Base-by-base conservation (phyloP, 139 green algal genomes). In the Tetradesmus obliquus region DNA sequence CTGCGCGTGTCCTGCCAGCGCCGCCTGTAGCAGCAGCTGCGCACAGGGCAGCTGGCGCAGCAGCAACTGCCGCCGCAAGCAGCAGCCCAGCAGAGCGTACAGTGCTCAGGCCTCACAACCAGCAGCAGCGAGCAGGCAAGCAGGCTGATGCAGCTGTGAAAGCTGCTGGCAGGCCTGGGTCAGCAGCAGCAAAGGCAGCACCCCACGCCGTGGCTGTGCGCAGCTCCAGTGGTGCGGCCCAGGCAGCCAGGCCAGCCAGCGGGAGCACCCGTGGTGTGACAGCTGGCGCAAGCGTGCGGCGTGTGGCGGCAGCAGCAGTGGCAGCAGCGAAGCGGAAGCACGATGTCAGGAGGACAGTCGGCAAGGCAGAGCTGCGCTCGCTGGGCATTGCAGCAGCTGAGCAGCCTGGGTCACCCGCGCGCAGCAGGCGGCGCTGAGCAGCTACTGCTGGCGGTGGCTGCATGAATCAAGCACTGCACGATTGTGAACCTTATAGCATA, bases 81-180 rank as follows among this genome's bases (percentile, higher is more conserved):
- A 55, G n/a, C 84, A 57, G n/a, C 84, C 9, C 76, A 19, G 76
- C 32, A 55, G 84, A 79, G 17, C 57, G 24, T 6, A 32, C 13
- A 51, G 84, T 88, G 84, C 24, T 88, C 9, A 79, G 60, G 32
- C 84, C 84, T 2, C 84, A 88, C 84, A 88, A 88, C 60, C 57
- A 79, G 24, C 84, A 88, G 76, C 76, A 82, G 76, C 76, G 76
- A 51, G 76, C 24, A 51, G 24, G 76, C 76, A 76, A 82, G 22
- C n/a, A 55, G n/a, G n/a, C 76, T 55, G 76, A 15, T 17, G 76
- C 3, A 15, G 13, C 13, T 8, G 2, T 19, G 6, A 53, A 51
- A 55, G 76, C 76, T 4, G 76, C 24, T 51, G 76, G 7, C n/a
- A 55, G 24, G 76, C 24, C n/a, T 51, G 76, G 8, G 54, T 20